These are phyloP conservation scores for Hanseniaspora uvarum DNA, from an alignment of 1,139 yeast species.

Conservation along the genomic window DNA sequence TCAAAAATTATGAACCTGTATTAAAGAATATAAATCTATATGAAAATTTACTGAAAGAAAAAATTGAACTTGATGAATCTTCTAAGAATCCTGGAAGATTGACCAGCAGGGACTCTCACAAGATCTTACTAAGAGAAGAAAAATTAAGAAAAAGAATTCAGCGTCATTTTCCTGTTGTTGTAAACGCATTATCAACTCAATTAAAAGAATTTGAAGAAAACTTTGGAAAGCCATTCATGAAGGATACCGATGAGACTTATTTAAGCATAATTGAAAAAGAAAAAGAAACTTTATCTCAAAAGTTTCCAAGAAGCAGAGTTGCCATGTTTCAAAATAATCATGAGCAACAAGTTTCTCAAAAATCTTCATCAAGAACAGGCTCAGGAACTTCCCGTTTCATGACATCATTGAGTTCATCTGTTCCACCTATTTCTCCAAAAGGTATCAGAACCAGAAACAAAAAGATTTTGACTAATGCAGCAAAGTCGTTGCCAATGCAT, in stretches of 20 bases:
- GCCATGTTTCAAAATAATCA: constrained; percentile 17
- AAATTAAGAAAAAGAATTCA: constrained; percentile 56
- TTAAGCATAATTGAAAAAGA: constrained; percentile 37
- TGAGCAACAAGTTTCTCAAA: background rate
- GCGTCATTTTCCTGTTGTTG: constrained; percentile 55
- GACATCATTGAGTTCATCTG: background rate
- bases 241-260: constrained; percentile 40
- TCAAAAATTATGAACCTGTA: constrained; percentile 45
- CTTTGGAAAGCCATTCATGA: constrained; percentile 34
- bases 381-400: background rate
- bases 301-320: constrained; percentile 30
- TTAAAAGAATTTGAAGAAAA: constrained; percentile 41
- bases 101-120: constrained; percentile 66
- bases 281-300: constrained; percentile 35
- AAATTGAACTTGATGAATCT: constrained; percentile 52
- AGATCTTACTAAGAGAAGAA: constrained; percentile 70
- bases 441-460: constrained; percentile 11
- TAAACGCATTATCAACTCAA: constrained; percentile 42
- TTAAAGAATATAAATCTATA: constrained; percentile 47
- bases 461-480: constrained; percentile 2
- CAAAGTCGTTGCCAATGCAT: background rate
- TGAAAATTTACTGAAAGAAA: constrained; percentile 49
- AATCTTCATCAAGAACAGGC: background rate
- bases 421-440: constrained; percentile 1
- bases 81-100: constrained; percentile 74